These are phyloP conservation scores for Aureobasidium sp. DNA, from an alignment of 2,329 filamentous ascomycete species.

Conservation along the genomic window DNA sequence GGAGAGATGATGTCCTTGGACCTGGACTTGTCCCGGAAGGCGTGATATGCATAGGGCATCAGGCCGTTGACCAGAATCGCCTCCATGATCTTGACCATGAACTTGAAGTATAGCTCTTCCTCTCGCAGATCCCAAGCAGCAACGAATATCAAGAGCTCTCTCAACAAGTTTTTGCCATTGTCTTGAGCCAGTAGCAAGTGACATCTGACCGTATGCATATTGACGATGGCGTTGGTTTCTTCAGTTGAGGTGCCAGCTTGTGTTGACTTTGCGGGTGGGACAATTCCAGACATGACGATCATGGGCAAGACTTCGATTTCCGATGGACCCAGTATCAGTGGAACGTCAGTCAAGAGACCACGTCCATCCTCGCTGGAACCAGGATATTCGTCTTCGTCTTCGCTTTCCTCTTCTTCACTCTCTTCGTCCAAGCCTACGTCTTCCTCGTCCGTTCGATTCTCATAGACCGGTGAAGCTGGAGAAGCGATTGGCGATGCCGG, in stretches of 20 bases:
- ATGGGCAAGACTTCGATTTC: conserved; percentile 97
- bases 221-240: conserved; percentile 66
- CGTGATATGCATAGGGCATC: conserved; percentile 92
- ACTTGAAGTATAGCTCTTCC: conserved; percentile 94
- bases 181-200: conserved; percentile 91
- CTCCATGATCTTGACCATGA: conserved; percentile 96
- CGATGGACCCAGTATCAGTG: conserved; percentile 92
- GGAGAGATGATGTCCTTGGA: conserved; percentile 97
- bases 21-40: conserved; percentile 72
- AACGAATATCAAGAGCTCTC: conserved; percentile 95
- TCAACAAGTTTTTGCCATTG: conserved; percentile 87
- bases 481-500: conserved; percentile 36
- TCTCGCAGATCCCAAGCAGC: conserved; percentile 97
- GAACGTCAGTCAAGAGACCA: conserved; percentile 91
- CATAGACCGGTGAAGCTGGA: conserved; percentile 22
- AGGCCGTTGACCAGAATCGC: conserved; percentile 90
- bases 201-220: conserved; percentile 90
- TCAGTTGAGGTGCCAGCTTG: conserved; percentile 66
- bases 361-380: conserved; percentile 71
- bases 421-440: conserved; percentile 38
- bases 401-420: conserved; percentile 62
- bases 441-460: conserved; percentile 17
- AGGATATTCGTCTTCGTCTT: conserved; percentile 80
- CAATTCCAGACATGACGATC: conserved; percentile 96
- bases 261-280: conserved; percentile 66